Conservation (phyloP, 2,329 filamentous ascomycete species). For the Penicillium fuscoglaucum region DNA sequence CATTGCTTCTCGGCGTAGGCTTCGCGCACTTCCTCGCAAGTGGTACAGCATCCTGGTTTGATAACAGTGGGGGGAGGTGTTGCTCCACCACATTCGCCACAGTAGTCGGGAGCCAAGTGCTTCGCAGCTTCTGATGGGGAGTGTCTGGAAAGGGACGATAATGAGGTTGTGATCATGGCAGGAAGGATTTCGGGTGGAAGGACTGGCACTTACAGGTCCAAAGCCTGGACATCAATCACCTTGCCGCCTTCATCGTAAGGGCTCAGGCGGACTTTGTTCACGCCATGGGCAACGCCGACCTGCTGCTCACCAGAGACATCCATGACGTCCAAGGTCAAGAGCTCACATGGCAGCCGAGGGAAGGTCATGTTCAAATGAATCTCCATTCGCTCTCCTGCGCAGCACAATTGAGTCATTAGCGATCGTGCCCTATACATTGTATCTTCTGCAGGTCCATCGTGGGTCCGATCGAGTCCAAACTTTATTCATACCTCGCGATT, state of each 20-base stretch:
- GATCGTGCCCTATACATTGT: background rate
- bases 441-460: background rate
- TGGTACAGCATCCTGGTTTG: constrained; percentile 93
- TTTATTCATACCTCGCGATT: constrained; percentile 71
- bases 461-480: background rate
- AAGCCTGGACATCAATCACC: constrained; percentile 68
- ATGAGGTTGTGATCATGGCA: constrained; percentile 6
- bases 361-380: constrained; percentile 98
- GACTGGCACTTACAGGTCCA: constrained; percentile 62
- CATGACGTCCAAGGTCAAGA: constrained; percentile 97
- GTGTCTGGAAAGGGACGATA: constrained; percentile 53
- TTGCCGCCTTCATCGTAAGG: constrained; percentile 71
- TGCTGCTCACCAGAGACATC: constrained; percentile 97
- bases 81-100: constrained; percentile 89
- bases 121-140: constrained; percentile 64
- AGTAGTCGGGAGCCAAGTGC: constrained; percentile 90
- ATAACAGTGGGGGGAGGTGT: constrained; percentile 63
- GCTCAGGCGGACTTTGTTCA: constrained; percentile 83
- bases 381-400: constrained; percentile 90
- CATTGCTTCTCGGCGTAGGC: constrained; percentile 87
- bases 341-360: constrained; percentile 87
- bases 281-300: constrained; percentile 86
- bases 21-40: constrained; percentile 93
- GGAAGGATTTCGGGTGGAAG: background rate
- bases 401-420: constrained; percentile 17